phyloP scores from a whole-genome alignment of 352 stramenopile species.

The Halophytophthora batemanensis region DNA sequence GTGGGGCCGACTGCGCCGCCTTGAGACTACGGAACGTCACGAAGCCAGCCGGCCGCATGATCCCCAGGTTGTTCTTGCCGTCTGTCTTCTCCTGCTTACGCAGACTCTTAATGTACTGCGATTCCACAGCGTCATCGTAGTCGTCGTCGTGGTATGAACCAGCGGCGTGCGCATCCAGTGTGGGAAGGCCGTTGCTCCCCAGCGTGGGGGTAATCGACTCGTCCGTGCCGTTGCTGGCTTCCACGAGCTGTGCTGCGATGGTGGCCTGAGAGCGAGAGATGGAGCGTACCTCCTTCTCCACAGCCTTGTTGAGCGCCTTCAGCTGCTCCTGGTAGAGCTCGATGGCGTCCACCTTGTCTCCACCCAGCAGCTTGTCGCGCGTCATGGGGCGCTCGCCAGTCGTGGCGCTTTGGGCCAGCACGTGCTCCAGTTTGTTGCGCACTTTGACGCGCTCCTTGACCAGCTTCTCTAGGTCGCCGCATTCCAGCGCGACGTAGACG shows the following conservation, averaged over 20 bases:
- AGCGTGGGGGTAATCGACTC: constrained; percentile 26
- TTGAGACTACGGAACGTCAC: constrained; percentile 81
- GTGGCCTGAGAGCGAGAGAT: constrained; percentile 67
- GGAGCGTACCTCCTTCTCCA: constrained; percentile 72
- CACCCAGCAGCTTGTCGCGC: constrained; percentile 33
- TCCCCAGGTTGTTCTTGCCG: constrained; percentile 32
- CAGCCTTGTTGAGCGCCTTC: constrained; percentile 63
- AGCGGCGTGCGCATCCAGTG: too few species aligned
- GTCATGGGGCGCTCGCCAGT: constrained; percentile 54
- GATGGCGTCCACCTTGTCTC: constrained; percentile 64
- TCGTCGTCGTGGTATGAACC: constrained; percentile 31
- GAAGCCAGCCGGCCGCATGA: constrained; percentile 76
- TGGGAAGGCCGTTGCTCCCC: constrained; percentile 8
- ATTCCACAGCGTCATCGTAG: constrained; percentile 39
- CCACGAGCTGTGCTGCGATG: constrained; percentile 54
- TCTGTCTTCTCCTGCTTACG: constrained; percentile 36
- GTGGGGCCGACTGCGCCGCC: constrained; percentile 67
- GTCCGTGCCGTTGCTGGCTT: constrained; percentile 29
- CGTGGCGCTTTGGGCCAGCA: constrained; percentile 56
- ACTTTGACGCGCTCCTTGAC: constrained; percentile 66
- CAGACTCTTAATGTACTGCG: constrained; percentile 54
- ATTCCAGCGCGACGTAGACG: constrained; percentile 78
- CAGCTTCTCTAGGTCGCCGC: constrained; percentile 67
- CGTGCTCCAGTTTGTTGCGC: constrained; percentile 66
- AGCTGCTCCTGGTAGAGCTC: constrained; percentile 68